Base-by-base conservation (phyloP, 805 yeast species). In the Cyberlindnera amylophila region DNA sequence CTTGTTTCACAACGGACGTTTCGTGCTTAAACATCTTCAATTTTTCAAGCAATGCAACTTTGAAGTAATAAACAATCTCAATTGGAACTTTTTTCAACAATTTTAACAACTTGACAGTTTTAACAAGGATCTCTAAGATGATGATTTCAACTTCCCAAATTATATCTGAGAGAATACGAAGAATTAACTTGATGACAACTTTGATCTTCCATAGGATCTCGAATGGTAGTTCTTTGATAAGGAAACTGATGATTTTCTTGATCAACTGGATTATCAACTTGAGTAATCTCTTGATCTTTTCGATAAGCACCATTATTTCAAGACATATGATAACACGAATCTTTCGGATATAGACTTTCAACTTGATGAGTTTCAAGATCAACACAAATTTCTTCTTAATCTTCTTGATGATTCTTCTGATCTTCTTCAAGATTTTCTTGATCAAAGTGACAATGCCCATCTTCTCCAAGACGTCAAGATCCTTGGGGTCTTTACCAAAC, bases 121-220 rank as follows among this genome's bases (percentile, higher is more conserved):
- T 53, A 9, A 49, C 39, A 17, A 45, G 26, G 16, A 49, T 41
- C 16, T 39, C 45, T 37, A 52, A 46, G 9, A 49, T 36, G 5
- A 45, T 19, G 13, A 54, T 43, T 27, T 55, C 57, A 9, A 44
- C 16, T 2, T 51, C 53, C 56, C 56, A 54, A 14, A 55, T 23
- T 14, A 51, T 38, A 36, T 45, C 50, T 8, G 49, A 41, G 3
- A 54, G 18, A 9, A 54, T 36, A 13, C 45, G 38, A 11, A 54
- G 24, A 12, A 54, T 21, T 36, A 55, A 49, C 19, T 47, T 35
- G 15, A 53, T 34, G 6, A 50, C 33, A 2, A 47, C 34, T 34
- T 53, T 53, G 14, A 52, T 32, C 27, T 53, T 49, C 51, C 53
- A 42, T 7, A 51, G 32, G 4, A 49, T 36, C 17, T 55, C 55